phyloP scores from a whole-genome alignment of 176 grass and related monocot genomes.

The Paspalum vaginatum region DNA sequence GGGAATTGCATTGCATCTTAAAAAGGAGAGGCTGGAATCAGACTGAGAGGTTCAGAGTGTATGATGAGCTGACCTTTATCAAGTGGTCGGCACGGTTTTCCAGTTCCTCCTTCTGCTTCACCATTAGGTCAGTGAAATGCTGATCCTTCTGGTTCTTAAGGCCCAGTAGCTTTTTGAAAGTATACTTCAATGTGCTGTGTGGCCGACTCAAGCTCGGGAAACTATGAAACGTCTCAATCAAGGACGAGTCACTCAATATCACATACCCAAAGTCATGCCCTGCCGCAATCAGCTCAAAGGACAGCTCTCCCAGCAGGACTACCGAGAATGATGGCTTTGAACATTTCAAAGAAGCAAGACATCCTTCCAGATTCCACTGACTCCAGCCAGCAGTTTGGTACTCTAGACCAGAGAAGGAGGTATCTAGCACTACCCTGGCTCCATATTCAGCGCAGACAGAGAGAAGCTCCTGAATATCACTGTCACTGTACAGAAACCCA shows the following conservation, averaged over 20 bases:
- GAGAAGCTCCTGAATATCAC: slow-evolving; percentile 69
- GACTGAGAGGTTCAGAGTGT: background rate
- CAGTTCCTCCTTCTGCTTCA: slow-evolving; percentile 61
- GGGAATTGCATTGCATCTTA: background rate
- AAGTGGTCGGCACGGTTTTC: slow-evolving; percentile 49
- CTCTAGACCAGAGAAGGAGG: slow-evolving; percentile 91
- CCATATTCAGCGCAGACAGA: slow-evolving; percentile 76
- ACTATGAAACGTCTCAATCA: slow-evolving; percentile 69
- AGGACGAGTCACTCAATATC: slow-evolving; percentile 60
- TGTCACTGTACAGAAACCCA: slow-evolving; percentile 78
- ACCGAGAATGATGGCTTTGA: slow-evolving; percentile 59
- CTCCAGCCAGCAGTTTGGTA: slow-evolving; percentile 58
- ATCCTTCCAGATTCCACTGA: slow-evolving; percentile 70
- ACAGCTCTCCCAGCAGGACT: slow-evolving; percentile 74
- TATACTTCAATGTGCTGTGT: slow-evolving; percentile 80
- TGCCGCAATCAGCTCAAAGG: slow-evolving; percentile 70
- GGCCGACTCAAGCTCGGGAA: slow-evolving; percentile 79
- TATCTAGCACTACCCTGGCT: slow-evolving; percentile 85
- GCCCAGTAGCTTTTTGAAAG: slow-evolving; percentile 70
- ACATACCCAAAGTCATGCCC: slow-evolving; percentile 88
- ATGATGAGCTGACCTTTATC: slow-evolving; percentile 54
- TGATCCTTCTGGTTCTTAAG: slow-evolving; percentile 69
- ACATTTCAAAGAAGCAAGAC: slow-evolving; percentile 43
- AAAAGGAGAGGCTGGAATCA: background rate
- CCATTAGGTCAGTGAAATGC: slow-evolving; percentile 55